Percentiles rank a stretch among this genome's conserved stretches.
Conservation (phyloP, 352 stramenopile species). For the Globisporangium perplexum region DNA sequence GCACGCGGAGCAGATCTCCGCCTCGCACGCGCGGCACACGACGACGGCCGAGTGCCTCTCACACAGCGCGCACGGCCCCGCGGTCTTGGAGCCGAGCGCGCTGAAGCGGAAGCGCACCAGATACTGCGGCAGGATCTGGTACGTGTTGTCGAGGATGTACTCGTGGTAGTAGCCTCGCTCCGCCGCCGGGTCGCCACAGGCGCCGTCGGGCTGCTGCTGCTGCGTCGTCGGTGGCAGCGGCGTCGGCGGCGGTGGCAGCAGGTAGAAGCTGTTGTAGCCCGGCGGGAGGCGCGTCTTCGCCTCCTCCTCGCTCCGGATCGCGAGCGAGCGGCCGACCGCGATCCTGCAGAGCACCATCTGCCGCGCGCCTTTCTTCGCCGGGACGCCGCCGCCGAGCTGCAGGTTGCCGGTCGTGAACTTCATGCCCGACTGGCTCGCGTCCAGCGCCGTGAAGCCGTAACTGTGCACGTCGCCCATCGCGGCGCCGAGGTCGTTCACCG, state of each 20-base stretch:
- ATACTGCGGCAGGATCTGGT: constrained; percentile 66
- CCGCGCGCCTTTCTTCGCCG: constrained; percentile 12
- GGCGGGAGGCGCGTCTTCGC: constrained; percentile 32
- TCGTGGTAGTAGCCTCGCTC: constrained; percentile 60
- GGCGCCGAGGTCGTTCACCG: constrained; percentile 56
- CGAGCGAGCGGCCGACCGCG: constrained; percentile 53
- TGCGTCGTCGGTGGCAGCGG: too few species aligned
- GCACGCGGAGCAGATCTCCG: constrained; percentile 55
- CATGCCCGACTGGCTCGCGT: constrained; percentile 37
- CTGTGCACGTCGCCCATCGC: constrained; percentile 48
- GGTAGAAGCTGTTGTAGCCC: constrained; percentile 73
- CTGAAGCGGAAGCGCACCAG: constrained; percentile 59
- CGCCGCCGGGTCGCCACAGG: constrained; percentile 11
- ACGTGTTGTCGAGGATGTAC: constrained; percentile 61
- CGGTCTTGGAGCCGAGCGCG: constrained; percentile 19
- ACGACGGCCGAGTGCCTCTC: constrained; percentile 46
- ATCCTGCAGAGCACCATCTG: constrained; percentile 77
- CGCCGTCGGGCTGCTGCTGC: constrained; percentile 7
- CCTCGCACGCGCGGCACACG: constrained; percentile 57
- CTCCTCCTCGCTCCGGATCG: constrained; percentile 41
- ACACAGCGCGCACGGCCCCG: constrained; percentile 48
- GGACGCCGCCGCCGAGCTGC: constrained; percentile 18
- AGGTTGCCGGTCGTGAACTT: constrained; percentile 69
- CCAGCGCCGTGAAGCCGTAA: constrained; percentile 46
- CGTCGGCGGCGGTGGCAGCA: constrained; percentile 15